These are phyloP conservation scores for Podila epigama DNA, from an alignment of 192 early-diverging fungal genomes.

Conservation along the genomic window DNA sequence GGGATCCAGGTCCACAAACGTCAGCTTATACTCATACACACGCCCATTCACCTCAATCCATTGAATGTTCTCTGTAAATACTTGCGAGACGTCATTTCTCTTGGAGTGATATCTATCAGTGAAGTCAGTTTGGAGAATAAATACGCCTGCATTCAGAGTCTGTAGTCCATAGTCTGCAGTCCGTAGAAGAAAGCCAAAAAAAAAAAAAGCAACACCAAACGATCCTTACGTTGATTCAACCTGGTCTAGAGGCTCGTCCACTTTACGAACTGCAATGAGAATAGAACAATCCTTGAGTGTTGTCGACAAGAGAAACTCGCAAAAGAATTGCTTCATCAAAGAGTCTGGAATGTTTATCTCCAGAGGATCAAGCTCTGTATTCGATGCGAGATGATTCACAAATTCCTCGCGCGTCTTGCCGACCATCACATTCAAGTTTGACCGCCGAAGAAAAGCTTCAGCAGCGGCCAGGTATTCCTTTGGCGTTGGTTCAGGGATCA, in stretches of 20 bases:
- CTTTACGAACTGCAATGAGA: constrained; percentile 59
- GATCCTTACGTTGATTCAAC: neutral
- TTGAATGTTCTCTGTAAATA: constrained; percentile 5
- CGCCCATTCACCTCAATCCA: constrained; percentile 8
- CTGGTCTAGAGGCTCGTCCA: constrained; percentile 16
- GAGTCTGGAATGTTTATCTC: constrained; percentile 25
- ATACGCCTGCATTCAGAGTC: no score
- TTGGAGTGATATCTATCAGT: neutral
- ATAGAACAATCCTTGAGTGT: constrained; percentile 85
- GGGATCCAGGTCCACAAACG: constrained; percentile 75
- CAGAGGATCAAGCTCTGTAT: constrained; percentile 43
- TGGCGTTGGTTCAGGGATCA: constrained; percentile 40
- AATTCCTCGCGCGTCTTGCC: constrained; percentile 21
- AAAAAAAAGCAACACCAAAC: no score
- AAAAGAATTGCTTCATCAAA: constrained; percentile 54
- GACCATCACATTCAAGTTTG: constrained; percentile 23
- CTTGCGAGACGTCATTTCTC: neutral
- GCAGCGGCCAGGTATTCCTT: constrained; percentile 53
- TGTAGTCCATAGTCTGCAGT: no score
- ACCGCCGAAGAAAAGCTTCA: constrained; percentile 44
- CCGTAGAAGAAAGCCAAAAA: no score
- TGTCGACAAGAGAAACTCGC: constrained; percentile 72
- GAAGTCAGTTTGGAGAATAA: no score
- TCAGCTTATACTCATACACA: constrained; percentile 55
- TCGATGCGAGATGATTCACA: constrained; percentile 26